Base-by-base conservation (phyloP, 2,329 filamentous ascomycete species). In the Ceratocystis alfenasii region DNA sequence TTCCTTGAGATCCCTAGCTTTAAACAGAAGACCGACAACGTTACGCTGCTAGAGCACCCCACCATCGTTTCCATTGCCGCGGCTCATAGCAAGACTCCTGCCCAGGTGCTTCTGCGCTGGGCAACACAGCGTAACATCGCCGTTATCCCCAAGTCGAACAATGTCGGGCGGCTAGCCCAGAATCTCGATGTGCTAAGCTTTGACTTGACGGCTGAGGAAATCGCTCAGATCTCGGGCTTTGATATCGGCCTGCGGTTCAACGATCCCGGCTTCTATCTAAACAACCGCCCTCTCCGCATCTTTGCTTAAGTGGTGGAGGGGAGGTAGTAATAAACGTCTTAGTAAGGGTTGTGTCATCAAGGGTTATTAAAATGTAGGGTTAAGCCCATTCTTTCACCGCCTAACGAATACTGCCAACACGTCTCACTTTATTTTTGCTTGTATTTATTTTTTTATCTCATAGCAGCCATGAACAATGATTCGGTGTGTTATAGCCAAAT, bases 71-170 rank as follows among this genome's bases (percentile, higher is more conserved):
- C 71, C 62, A 81, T 92, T 69, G 86, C 89, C 20, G 75, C 80
- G 71, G 90, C 88, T 79, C 79, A 89, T 73, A 78, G 78, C 74
- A 90, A 88, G 80, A 85, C 86, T 7, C 81, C 89, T 5, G 87
- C 89, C 17, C 90, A 96, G 81, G 81, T 95, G 33, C 81, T 95
- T 68, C 81, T 96, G 70, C 83, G 90, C 71, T 96, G 91, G 91
- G 85, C 90, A 25, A 95, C 90, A 17, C 90, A 95, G 80, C 82
- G 88, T 63, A 85, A 85, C 41, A 79, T 94, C 66, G 88, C 89
- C 61, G 87, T 94, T 71, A 94, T 94, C 71, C 89, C 89, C 71
- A 93, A 93, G 83, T 87, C 82, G 69, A 87, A 75, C 76, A 81
- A 75, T 70, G 72, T 69, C 69, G 78, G 73, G 25, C 70, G 78